Evolutionary conservation across 176 grass and related monocot genomes (phyloP), one percentile per base, ranked within the genome.

Genomic region (Puya raimondii): DNA sequence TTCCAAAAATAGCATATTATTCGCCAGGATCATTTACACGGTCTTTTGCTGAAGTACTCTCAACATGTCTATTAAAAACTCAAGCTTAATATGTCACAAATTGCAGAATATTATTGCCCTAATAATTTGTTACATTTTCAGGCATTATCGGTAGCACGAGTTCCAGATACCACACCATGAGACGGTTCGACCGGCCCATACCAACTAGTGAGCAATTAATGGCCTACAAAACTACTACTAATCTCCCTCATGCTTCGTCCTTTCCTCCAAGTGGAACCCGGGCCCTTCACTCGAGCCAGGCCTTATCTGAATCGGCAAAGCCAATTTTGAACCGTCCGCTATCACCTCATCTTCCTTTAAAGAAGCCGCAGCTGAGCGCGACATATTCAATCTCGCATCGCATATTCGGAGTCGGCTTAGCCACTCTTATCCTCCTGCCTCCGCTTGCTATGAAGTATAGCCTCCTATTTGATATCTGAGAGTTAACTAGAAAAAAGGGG

Each of bases 331-430:
- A 96, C 82, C 80, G 87, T 13, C 91, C 87, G 12, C 23, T 91
- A 58, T 91, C 91, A 16, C 91, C 87, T 22, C 91, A 91, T 72
- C 91, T 96, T 52, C 85, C 88, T 20, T 47, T 88, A 25, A 96
- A 96, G 82, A 96, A 91, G 77, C 91, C 91, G 3, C 87, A 96
- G 77, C 65, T 88, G 58, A 85, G 85, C 0, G 85, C 91, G 54
- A 84, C 82, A 0, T 88, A 85, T 69, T 96, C 91, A 4, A 96
- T 96, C 22, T 91, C 91, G 0, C 91, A 96, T 69, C 84, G 87
- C 11, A 91, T 91, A 49, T 86, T 96, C n/a, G 82, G 91, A 13
- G 65, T 9, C 26, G 82, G 78, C 1, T 25, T 96, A n/a, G 52
- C 79, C 18, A 75, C 77, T 66, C 71, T 69, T 70, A 88, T 96